Conservation (phyloP, 768 basidiomycete genomes). For the Tricholoma matsutake region DNA sequence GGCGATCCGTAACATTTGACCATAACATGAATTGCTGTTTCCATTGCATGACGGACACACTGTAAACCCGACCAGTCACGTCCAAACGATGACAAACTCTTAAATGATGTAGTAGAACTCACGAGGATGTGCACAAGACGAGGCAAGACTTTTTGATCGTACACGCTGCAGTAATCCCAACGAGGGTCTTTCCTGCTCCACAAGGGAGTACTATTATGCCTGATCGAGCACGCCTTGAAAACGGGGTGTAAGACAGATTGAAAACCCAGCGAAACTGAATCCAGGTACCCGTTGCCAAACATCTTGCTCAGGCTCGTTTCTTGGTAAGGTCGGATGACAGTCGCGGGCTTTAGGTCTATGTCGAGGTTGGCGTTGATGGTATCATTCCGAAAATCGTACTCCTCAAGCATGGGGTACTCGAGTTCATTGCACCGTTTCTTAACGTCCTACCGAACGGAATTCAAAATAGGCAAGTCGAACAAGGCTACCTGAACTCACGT, state of each 20-base stretch:
- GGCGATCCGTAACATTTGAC: slow-evolving; percentile 95
- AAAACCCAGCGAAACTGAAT: slow-evolving; percentile 5
- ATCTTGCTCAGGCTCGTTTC: slow-evolving; percentile 98
- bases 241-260: slow-evolving; percentile 9
- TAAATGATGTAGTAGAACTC: slow-evolving; percentile 32
- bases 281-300: slow-evolving; percentile 93
- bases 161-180: slow-evolving; percentile 99
- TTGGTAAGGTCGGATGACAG: slow-evolving; percentile 96
- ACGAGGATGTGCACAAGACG: slow-evolving; percentile 97
- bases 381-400: slow-evolving; percentile 98
- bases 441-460: slow-evolving; percentile 60
- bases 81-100: neutral
- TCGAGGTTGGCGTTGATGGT: slow-evolving; percentile 95
- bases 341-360: slow-evolving; percentile 97
- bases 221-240: slow-evolving; percentile 85
- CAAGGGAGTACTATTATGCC: slow-evolving; percentile 99
- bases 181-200: slow-evolving; percentile 97
- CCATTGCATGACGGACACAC: slow-evolving; percentile 98
- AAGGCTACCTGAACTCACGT: slow-evolving; percentile 47
- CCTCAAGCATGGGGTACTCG: slow-evolving; percentile 97
- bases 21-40: slow-evolving; percentile 97
- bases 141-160: slow-evolving; percentile 99
- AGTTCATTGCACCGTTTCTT: slow-evolving; percentile 96
- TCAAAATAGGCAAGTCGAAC: slow-evolving; percentile 5
- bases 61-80: slow-evolving; percentile 23